Evolutionary conservation across 257 asterid species (phyloP).

Genomic region (Ophiorrhiza pumila): DNA sequence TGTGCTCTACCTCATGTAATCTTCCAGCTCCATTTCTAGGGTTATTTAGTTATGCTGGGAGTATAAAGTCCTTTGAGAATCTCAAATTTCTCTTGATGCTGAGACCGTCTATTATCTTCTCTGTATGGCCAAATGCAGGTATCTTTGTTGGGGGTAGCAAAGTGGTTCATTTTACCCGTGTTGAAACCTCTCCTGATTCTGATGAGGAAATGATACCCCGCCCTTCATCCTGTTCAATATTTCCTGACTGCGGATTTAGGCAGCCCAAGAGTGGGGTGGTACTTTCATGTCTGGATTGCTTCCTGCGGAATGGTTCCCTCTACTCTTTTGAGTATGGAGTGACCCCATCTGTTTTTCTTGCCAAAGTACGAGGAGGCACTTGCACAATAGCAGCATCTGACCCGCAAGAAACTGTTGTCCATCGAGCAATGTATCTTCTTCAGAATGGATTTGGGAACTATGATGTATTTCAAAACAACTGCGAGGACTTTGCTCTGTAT

Average conservation of each 20-base stretch:
- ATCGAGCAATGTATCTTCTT: conserved; percentile 84
- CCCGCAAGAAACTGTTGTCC: conserved; percentile 48
- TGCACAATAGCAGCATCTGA: conserved; percentile 89
- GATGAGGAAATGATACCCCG: conserved; percentile 28
- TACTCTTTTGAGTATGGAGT: conserved; percentile 76
- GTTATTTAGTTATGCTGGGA: neutral
- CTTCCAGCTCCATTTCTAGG: neutral
- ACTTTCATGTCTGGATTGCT: conserved; percentile 85
- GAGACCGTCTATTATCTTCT: neutral
- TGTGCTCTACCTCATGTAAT: neutral
- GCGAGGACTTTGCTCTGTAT: conserved; percentile 91
- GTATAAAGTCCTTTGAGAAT: neutral
- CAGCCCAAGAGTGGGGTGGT: conserved; percentile 73
- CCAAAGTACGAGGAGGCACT: conserved; percentile 90
- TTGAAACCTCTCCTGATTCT: conserved; percentile 33
- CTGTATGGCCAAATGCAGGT: conserved; percentile 38
- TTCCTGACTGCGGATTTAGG: conserved; percentile 86
- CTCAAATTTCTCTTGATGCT: neutral
- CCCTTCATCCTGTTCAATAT: conserved; percentile 46
- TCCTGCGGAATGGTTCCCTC: conserved; percentile 63
- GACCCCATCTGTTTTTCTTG: conserved; percentile 59
- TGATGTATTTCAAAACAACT: conserved; percentile 81
- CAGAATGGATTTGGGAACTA: conserved; percentile 84
- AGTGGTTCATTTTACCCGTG: conserved; percentile 86
- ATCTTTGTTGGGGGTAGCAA: conserved; percentile 88